A percentile compares a stretch with the other conserved stretches of the same genome.
Evolutionary conservation across 1,284 basidiomycete species (phyloP).

Genomic region (Vanrija sp.): DNA sequence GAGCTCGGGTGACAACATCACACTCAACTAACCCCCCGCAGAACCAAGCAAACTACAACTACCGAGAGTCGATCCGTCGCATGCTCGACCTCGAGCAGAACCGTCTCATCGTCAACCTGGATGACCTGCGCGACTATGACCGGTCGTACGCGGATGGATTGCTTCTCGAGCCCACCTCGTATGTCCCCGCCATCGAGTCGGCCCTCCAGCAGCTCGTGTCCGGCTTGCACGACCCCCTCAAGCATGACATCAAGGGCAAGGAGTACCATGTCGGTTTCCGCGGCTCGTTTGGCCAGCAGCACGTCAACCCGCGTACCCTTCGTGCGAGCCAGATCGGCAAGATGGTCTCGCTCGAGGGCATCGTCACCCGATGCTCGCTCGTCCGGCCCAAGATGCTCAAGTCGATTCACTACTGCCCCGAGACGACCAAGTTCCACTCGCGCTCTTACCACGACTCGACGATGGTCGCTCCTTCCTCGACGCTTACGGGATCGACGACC

Average conservation of each 20-base stretch:
- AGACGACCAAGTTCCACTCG: conserved; percentile 77
- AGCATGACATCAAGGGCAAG: conserved; percentile 76
- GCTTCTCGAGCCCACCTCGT: conserved; percentile 82
- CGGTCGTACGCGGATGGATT: conserved; percentile 68
- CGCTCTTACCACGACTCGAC: conserved; percentile 92
- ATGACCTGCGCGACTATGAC: conserved; percentile 92
- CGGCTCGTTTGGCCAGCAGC: conserved; percentile 98
- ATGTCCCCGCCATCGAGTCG: conserved; percentile 85
- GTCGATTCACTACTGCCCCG: conserved; percentile 91
- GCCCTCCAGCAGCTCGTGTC: conserved; percentile 74
- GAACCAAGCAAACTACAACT: conserved; percentile 58
- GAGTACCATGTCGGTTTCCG: conserved; percentile 82
- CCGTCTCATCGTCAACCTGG: conserved; percentile 91
- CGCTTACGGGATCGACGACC: conserved; percentile 61
- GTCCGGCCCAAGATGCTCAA: conserved; percentile 98
- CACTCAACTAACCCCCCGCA: conserved; percentile 10
- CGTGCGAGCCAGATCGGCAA: conserved; percentile 83
- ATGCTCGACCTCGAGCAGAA: conserved; percentile 82
- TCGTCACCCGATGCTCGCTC: conserved; percentile 95
- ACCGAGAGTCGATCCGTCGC: conserved; percentile 76
- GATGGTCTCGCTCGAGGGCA: conserved; percentile 97
- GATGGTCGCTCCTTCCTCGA: conserved; percentile 64
- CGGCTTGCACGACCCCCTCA: conserved; percentile 70
- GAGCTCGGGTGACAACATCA: background rate
- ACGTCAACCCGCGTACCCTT: conserved; percentile 91